These are phyloP conservation scores for Hygrophorus pudorinus DNA, from an alignment of 768 basidiomycete species.

Conservation along the genomic window DNA sequence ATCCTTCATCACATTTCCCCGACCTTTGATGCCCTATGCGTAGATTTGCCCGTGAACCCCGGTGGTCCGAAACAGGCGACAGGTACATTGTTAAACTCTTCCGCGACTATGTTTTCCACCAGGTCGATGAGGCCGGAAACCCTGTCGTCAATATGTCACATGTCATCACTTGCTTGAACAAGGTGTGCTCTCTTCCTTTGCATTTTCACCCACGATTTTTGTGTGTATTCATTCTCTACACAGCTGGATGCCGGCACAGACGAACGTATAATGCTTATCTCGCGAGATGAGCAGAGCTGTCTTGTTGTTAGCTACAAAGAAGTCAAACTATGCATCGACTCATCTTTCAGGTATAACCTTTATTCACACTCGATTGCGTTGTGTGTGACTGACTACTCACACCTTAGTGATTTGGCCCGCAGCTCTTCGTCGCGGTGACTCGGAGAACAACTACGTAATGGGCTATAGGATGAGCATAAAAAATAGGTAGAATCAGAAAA, in stretches of 20 bases:
- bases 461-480: constrained; percentile 14
- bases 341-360: constrained; percentile 65
- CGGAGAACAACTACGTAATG: not conserved
- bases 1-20: not conserved
- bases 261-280: constrained; percentile 89
- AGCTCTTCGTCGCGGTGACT: constrained; percentile 2
- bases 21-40: not conserved
- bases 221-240: constrained; percentile 1
- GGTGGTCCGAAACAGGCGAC: constrained; percentile 99
- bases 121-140: constrained; percentile 83
- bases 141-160: constrained; percentile 87
- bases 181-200: constrained; percentile 37
- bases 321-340: constrained; percentile 75
- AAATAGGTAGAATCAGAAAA: constrained; percentile 52
- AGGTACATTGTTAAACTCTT: constrained; percentile 97
- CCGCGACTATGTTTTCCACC: constrained; percentile 97
- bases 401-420: constrained; percentile 38
- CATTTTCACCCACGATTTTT: not conserved
- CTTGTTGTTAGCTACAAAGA: constrained; percentile 91
- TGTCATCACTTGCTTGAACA: constrained; percentile 88
- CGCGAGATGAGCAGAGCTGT: constrained; percentile 93
- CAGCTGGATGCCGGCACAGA: constrained; percentile 91
- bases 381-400: not conserved
- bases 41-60: constrained; percentile 88
- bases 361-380: not conserved